Base-by-base conservation (phyloP, 2,329 filamentous ascomycete genomes). In the Lasiodiplodia citricola region DNA sequence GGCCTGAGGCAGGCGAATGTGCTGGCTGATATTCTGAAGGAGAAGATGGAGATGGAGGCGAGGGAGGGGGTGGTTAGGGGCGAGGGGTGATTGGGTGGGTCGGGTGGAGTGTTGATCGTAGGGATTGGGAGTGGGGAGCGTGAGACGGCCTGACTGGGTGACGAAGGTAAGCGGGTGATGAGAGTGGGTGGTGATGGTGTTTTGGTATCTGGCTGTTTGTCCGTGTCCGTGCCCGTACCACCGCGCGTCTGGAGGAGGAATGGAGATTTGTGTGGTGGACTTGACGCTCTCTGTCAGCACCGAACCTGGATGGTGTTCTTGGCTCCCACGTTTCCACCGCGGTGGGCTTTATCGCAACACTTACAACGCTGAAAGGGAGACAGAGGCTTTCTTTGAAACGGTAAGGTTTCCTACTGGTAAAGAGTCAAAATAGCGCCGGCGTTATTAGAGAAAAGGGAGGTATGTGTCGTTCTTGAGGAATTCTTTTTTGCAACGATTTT, bases 1-100 rank as follows among this genome's bases (percentile, higher is more conserved):
- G 78, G 78, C 0, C 74, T 80, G 56, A 75, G 75, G 11, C 77
- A 80, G 51, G 76, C 75, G 2, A 73, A 70, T n/a, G 72, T 79
- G 4, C 69, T 80, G 31, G 72, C 71, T 0, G 70, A 70, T 13
- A 73, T 75, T 1, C 52, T 80, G 64, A 60, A 47, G 31, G 66
- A 60, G 44, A 37, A 47, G 41, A 50, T 62, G 21, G 41, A 14
- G 5, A 11, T 16, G 6, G 56, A 60, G 56, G 38, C n/a, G 44
- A 47, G 18, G 18, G 2, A 14, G 7, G 44, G 44, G 7, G n/a
- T 47, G 8, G n/a, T 47, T 4, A 47, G 44, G 7, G 44, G 44
- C 2, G 44, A 47, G 44, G 44, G 44, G 44, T 47, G 7, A 21
- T 11, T 41, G 38, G 14, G 38, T 41, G 38, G 37, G 37, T 14